These are phyloP conservation scores for Tetrapisispora arboricola DNA, from an alignment of 805 yeast species.

Conservation along the genomic window DNA sequence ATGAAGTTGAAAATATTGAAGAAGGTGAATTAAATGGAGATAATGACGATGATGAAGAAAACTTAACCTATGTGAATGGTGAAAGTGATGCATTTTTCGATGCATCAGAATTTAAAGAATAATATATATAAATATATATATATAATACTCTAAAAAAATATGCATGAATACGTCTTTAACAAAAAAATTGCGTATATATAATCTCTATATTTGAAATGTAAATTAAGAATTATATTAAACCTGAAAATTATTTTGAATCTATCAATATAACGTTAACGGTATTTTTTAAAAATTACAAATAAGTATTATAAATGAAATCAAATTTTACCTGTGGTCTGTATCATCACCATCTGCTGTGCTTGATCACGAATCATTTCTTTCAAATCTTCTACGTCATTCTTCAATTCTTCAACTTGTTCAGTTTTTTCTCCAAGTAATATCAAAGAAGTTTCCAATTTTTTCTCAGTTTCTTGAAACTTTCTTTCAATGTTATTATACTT, in stretches of 20 bases:
- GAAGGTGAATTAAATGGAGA: slow-evolving; percentile 33
- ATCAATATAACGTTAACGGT: too few relatives aligned
- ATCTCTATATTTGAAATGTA: slow-evolving; percentile 2
- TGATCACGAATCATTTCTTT: slow-evolving; percentile 77
- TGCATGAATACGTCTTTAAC: neutral
- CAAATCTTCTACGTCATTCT: slow-evolving; percentile 80
- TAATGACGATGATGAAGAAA: slow-evolving; percentile 25
- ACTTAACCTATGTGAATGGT: slow-evolving; percentile 32
- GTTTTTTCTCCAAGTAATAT: slow-evolving; percentile 78
- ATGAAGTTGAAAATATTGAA: slow-evolving; percentile 18
- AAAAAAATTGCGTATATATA: slow-evolving; percentile 1
- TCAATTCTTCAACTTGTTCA: slow-evolving; percentile 74
- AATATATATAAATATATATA: neutral
- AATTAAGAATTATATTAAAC: slow-evolving; percentile 2
- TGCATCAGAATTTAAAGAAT: slow-evolving; percentile 28
- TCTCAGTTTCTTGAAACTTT: slow-evolving; percentile 31
- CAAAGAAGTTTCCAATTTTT: slow-evolving; percentile 42
- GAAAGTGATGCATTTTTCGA: slow-evolving; percentile 37
- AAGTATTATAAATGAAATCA: too few relatives aligned
- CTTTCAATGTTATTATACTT: slow-evolving; percentile 27
- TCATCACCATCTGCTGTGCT: slow-evolving; percentile 73
- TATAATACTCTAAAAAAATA: neutral
- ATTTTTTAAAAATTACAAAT: too few relatives aligned
- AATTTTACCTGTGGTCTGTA: slow-evolving; percentile 30
- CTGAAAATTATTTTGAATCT: too few relatives aligned